Percentiles rank a stretch among this genome's conserved stretches.
Evolutionary conservation across 2,329 filamentous ascomycete genomes (phyloP).

Genomic region (Beauveria australis): DNA sequence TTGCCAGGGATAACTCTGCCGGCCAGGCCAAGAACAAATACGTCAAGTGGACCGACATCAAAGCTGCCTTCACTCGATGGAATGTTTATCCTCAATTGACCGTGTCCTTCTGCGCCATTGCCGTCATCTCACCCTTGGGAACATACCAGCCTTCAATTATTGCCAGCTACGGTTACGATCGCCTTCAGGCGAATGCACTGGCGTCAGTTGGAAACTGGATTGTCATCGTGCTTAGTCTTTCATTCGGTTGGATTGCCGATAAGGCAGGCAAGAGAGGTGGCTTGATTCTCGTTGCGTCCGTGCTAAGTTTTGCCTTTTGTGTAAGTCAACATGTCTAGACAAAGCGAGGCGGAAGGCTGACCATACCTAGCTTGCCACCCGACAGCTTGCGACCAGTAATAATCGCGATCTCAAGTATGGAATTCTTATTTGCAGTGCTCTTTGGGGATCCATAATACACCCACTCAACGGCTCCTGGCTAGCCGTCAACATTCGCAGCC

Average conservation of each 20-base stretch:
- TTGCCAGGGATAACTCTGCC: background rate
- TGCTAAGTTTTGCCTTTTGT: background rate
- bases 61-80: background rate
- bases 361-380: background rate
- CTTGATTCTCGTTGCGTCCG: background rate
- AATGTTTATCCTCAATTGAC: background rate
- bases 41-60: background rate
- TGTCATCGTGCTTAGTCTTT: background rate
- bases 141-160: background rate
- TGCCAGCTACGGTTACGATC: background rate
- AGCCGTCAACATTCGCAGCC: slow-evolving; percentile 20
- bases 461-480: slow-evolving; percentile 22
- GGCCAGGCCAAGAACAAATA: background rate
- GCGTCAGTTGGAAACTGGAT: background rate
- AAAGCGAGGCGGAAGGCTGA: background rate
- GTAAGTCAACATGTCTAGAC: background rate
- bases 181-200: background rate
- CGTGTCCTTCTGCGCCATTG: background rate
- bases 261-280: background rate
- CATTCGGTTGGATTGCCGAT: background rate
- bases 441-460: background rate
- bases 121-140: background rate
- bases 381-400: background rate
- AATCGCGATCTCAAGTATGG: background rate
- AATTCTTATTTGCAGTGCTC: background rate